phyloP scores from a whole-genome alignment of 1,284 basidiomycete species.

The Takashimella koratensis region DNA sequence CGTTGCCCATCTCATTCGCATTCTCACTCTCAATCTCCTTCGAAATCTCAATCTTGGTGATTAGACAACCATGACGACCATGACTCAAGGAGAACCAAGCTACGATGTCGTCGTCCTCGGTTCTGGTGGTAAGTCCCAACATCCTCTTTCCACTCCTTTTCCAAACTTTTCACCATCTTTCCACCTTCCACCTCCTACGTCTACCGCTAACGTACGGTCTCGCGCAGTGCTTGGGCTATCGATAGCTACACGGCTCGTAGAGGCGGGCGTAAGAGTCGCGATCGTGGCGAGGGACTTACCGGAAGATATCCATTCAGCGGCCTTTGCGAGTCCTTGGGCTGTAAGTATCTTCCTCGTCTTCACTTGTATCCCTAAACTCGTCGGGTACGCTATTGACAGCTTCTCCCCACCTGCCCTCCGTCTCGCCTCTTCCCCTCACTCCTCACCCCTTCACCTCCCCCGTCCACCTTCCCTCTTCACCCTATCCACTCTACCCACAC shows the following conservation, averaged over 20 bases:
- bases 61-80: too few relatives aligned
- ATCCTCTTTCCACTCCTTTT: background rate
- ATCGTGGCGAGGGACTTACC: slow-evolving; percentile 66
- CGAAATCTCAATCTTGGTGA: too few relatives aligned
- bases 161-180: slow-evolving; percentile 19
- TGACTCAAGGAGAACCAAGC: too few relatives aligned
- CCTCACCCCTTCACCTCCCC: background rate
- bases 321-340: slow-evolving; percentile 68
- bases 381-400: background rate
- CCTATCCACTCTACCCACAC: too few relatives aligned
- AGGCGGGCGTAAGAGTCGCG: slow-evolving; percentile 54
- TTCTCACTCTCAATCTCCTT: too few relatives aligned
- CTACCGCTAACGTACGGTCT: slow-evolving; percentile 35
- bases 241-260: slow-evolving; percentile 47
- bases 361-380: too few relatives aligned
- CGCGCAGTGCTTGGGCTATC: slow-evolving; percentile 52
- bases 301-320: slow-evolving; percentile 58
- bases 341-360: slow-evolving; percentile 49
- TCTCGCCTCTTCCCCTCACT: background rate
- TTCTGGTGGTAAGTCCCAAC: slow-evolving; percentile 49
- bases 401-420: background rate
- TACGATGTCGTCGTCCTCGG: slow-evolving; percentile 57
- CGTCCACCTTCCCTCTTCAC: slow-evolving; percentile 41
- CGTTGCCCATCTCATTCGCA: too few relatives aligned
- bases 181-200: slow-evolving; percentile 46